Base-by-base conservation (phyloP, 2,329 filamentous ascomycete species). In the Alternaria gansuensis region DNA sequence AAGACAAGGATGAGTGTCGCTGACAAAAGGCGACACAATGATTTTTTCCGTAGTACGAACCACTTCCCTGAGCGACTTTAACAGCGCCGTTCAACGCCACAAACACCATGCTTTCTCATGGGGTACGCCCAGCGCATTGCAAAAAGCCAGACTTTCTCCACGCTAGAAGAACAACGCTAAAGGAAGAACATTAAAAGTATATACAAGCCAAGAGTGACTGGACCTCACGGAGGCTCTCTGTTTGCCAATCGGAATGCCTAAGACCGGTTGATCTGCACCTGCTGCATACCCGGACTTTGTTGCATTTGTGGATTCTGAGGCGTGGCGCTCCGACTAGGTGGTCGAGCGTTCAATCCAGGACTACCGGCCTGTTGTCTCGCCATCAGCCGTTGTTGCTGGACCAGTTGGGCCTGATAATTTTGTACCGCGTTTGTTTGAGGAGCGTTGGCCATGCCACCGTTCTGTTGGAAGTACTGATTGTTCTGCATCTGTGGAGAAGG, bases 381-480 rank as follows among this genome's bases (percentile, higher is more conserved):
- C 75, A 78, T 73, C 64, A 76, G 63, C 51, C 72, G 73, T 60
- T 78, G 75, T 58, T 77, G 76, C 54, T 75, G 72, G 34, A 75
- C 69, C 54, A 78, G 71, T 49, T 77, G 75, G 51, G 72, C 68
- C 51, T 77, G 75, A 56, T 77, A 78, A 33, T 72, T 71, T 51
- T 76, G 73, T 33, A 76, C 74, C 21, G 74, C 70, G 37, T 69
- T 75, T 34, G 73, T 71, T 24, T 72, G 71, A 23, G 74, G 68
- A 54, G 68, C 74, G 34, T 65, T 70, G 40, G 66, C 67, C 64
- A 72, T 71, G 37, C 65, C 65, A 44, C 67, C 68, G 28, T 74
- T 76, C 21, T 66, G 68, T 46, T 72, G 69, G 36, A 75, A 62
- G 46, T 75, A 76, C n/a, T 73, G 67, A 44, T 76, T 75, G 57